Evolutionary conservation across 805 yeast species (phyloP).

Genomic region (Kodamaea nitidulidarum): DNA sequence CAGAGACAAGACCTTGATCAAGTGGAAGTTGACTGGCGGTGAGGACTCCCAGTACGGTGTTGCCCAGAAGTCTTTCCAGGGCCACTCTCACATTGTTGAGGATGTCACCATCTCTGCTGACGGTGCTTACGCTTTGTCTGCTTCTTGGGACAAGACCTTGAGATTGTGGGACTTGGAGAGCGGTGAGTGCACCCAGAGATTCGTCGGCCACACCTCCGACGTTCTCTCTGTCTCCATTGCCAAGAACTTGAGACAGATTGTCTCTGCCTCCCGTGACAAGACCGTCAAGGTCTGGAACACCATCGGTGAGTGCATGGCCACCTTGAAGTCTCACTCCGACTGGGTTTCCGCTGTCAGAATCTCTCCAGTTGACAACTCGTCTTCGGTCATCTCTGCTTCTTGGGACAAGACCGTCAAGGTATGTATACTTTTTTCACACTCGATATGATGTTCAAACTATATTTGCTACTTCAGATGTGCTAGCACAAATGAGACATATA

Average conservation of each 20-base stretch:
- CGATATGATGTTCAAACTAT: slow-evolving; percentile 71
- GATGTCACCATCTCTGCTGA: slow-evolving; percentile 97
- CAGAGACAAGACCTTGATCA: slow-evolving; percentile 97
- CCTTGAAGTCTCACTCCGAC: slow-evolving; percentile 94
- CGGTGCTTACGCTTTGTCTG: slow-evolving; percentile 96
- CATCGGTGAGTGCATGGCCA: slow-evolving; percentile 93
- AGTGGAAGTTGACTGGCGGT: slow-evolving; percentile 95
- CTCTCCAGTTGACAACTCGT: slow-evolving; percentile 75
- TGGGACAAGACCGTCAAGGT: slow-evolving; percentile 99
- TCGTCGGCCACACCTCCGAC: slow-evolving; percentile 97
- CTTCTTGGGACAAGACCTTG: slow-evolving; percentile 99
- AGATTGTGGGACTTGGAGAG: slow-evolving; percentile 96
- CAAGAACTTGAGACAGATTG: slow-evolving; percentile 94
- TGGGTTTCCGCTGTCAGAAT: slow-evolving; percentile 99
- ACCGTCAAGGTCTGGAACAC: slow-evolving; percentile 99
- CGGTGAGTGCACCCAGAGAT: slow-evolving; percentile 91
- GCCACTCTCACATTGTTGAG: slow-evolving; percentile 99
- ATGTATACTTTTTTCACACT: slow-evolving; percentile 46
- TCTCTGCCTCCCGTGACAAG: slow-evolving; percentile 98
- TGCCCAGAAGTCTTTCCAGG: slow-evolving; percentile 94
- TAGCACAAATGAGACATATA: slow-evolving; percentile 87
- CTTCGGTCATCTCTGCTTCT: slow-evolving; percentile 93
- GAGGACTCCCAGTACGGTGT: slow-evolving; percentile 93
- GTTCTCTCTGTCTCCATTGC: slow-evolving; percentile 96
- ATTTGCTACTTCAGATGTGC: slow-evolving; percentile 99